Evolutionary conservation across 1,284 basidiomycete species (phyloP), one percentile per base, ranked within the genome.

Genomic region (Ustilago crameri): DNA sequence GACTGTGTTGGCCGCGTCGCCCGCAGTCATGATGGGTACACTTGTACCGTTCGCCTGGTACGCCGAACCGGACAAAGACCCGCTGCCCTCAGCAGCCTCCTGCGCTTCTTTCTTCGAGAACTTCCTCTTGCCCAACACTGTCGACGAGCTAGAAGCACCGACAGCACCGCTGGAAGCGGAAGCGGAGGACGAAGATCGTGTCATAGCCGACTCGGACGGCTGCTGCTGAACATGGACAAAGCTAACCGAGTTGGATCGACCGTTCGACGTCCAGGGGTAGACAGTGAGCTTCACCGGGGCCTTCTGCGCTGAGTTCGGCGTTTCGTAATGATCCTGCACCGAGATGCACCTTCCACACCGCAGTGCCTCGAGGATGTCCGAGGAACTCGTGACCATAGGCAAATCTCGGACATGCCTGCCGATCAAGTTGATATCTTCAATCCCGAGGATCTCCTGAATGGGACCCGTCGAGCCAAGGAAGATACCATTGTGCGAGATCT

Each of bases 401-500:
- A 73, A 23, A 20, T 73, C 70, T 27, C 70, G 64, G 17, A 73
- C 50, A 22, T 73, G 70, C 18, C 70, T 50, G 9, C 70, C 70
- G 7, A 73, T 43, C 24, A 73, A 27, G 44, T 61, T 61, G 23
- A 73, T 38, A n/a, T 73, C 47, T 34, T 73, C 70, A 46, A 73
- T 68, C 9, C 64, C 70, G 5, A 73, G 41, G 18, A 73, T 68
- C 43, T 64, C 50, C 38, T 68, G 61, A 34, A 73, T 64, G 1
- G 70, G 70, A 34, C 70, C 70, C 5, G 70, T 73, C 14, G 56
- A 37, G 34, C 70, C 70, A 22, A 73, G 55, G 34, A 73, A 73
- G 51, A 73, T 73, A 37, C 70, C 70, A 32, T 68, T 73, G 54
- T 73, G 70, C 35, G 64, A 64, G 38, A 73, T 47, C 54, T 73